Percentiles rank a stretch among this genome's conserved stretches.
phyloP scores from a whole-genome alignment of 2,329 filamentous ascomycete genomes.

The Rhexocercosporidium sp. region DNA sequence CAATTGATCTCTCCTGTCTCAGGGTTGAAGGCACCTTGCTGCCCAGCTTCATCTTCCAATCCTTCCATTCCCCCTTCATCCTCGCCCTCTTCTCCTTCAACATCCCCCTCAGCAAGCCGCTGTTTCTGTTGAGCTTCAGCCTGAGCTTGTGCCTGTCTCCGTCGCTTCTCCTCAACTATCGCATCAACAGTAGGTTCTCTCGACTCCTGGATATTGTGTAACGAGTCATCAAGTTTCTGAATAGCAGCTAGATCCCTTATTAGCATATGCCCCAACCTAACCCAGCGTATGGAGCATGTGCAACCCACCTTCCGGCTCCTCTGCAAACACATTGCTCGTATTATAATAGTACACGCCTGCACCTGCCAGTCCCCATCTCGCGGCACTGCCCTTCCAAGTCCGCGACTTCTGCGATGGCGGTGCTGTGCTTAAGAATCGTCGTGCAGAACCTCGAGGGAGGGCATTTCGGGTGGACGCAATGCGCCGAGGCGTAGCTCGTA shows the following conservation, averaged over 20 bases:
- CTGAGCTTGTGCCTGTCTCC: constrained; percentile 38
- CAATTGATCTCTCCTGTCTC: constrained; percentile 99
- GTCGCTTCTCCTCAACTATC: constrained; percentile 66
- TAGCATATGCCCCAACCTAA: constrained; percentile 25
- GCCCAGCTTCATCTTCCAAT: constrained; percentile 79
- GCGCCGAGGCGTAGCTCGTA: constrained; percentile 37
- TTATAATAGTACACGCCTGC: constrained; percentile 92
- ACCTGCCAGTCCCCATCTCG: constrained; percentile 77
- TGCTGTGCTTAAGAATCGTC: constrained; percentile 58
- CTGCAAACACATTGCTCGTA: constrained; percentile 85
- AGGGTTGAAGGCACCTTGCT: constrained; percentile 94
- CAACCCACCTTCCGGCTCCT: constrained; percentile 72
- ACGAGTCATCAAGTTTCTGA: constrained; percentile 44
- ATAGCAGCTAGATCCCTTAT: constrained; percentile 35
- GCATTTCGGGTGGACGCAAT: constrained; percentile 27
- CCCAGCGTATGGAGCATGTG: no score
- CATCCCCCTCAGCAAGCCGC: constrained; percentile 28
- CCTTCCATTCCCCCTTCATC: constrained; percentile 50
- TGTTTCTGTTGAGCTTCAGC: constrained; percentile 36
- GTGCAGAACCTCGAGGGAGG: constrained; percentile 19
- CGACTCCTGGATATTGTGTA: constrained; percentile 49
- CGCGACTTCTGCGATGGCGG: constrained; percentile 69
- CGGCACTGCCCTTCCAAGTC: constrained; percentile 79
- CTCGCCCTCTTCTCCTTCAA: constrained; percentile 31
- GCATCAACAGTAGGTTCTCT: constrained; percentile 70